Evolutionary conservation across 139 green algal species (phyloP).

Genomic region (Chlamydomonas incerta): DNA sequence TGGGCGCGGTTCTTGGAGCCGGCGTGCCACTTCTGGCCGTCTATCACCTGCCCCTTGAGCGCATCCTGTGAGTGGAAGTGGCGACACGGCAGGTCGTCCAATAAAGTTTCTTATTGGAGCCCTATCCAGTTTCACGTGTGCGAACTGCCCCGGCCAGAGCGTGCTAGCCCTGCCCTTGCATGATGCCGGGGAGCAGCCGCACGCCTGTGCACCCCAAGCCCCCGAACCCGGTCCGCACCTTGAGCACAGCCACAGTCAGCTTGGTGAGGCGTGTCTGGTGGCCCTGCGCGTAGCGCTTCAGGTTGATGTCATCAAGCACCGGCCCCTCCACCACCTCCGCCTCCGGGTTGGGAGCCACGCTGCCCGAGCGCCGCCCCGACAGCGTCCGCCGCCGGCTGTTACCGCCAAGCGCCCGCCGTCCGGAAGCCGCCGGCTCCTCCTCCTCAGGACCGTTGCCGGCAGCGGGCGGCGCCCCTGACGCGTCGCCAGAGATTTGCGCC

Average conservation of each 20-base stretch:
- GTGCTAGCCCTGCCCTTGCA: no score
- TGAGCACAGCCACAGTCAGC: slow-evolving; percentile 70
- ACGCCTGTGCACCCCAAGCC: no score
- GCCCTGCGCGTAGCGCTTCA: slow-evolving; percentile 38
- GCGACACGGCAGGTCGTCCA: no score
- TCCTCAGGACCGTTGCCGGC: background rate
- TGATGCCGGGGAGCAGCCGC: no score
- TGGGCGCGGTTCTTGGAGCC: slow-evolving; percentile 54
- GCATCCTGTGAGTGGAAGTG: background rate
- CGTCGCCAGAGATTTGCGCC: no score
- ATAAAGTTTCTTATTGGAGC: no score
- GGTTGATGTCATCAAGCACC: slow-evolving; percentile 24
- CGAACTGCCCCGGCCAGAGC: no score
- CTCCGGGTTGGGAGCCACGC: background rate
- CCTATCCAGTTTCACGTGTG: no score
- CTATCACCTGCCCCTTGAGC: slow-evolving; percentile 22
- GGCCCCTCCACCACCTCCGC: background rate
- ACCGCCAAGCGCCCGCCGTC: background rate
- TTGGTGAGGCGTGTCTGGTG: slow-evolving; percentile 35
- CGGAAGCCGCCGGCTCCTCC: background rate
- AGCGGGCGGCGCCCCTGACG: background rate
- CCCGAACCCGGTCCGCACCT: slow-evolving; percentile 28
- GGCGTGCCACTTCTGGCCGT: slow-evolving; percentile 46
- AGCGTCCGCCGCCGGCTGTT: background rate
- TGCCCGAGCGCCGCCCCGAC: background rate